Evolutionary conservation across 805 yeast genomes (phyloP), one percentile per base, ranked within the genome.

Genomic region (Candida nitratophila): DNA sequence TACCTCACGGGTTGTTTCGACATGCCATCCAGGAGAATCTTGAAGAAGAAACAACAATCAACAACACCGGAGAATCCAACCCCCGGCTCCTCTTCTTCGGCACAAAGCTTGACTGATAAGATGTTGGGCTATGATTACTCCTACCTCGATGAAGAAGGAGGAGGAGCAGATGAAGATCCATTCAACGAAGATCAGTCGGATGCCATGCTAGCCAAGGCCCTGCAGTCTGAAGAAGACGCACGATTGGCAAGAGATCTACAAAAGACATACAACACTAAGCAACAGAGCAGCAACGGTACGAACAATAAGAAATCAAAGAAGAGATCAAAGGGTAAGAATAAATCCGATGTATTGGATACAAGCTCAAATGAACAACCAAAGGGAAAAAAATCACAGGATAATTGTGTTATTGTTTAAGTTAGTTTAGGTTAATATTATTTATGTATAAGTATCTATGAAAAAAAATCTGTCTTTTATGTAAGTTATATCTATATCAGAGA

Each of bases 1-100:
- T 86, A 81, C 52, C 79, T 77, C 59, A 76, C 77, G 14, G 95
- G 93, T 2, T 71, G 68, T 17, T 86, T 86, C 50, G 59, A 69
- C 81, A 1, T 48, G 45, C 12, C 40, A 43, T 19, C 26, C 3
- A 8, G 22, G n/a, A 17, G 24, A 9, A 34, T 33, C 44, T 49
- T 14, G 16, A 41, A 15, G 32, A 37, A 16, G n/a, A n/a, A n/a
- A n/a, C n/a, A n/a, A n/a, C n/a, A n/a, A n/a, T n/a, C n/a, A n/a
- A n/a, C n/a, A n/a, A n/a, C n/a, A n/a, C n/a, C 8, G 15, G 32
- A 9, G 8, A 14, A 14, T n/a, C 37, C 6, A 19, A 3, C 24
- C 3, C 3, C 4, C 9, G 37, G 19, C 15, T n/a, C 37, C 9
- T 26, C 29, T 26, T 26, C 29, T 11, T 26, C 29, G 29, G 10